These are phyloP conservation scores for Capronia americana DNA, from an alignment of 2,329 filamentous ascomycete genomes.

Conservation along the genomic window DNA sequence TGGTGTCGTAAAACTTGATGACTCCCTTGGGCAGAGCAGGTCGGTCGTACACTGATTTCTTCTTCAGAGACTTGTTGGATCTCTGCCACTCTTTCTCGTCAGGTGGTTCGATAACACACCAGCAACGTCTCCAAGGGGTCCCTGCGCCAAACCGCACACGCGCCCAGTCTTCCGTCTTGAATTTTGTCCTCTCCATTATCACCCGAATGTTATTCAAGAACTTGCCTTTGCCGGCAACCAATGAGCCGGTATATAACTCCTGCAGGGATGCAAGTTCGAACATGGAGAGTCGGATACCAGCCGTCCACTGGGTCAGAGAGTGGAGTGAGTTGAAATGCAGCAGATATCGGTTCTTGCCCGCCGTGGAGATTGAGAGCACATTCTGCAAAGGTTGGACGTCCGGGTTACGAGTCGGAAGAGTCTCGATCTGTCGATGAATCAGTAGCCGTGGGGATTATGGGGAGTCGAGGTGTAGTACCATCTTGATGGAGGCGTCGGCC, in stretches of 20 bases:
- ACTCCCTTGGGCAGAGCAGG: slow-evolving; percentile 77
- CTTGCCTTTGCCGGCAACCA: slow-evolving; percentile 95
- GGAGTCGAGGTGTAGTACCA: slow-evolving; percentile 67
- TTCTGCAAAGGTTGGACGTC: slow-evolving; percentile 86
- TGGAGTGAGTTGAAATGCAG: slow-evolving; percentile 96
- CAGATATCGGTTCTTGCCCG: slow-evolving; percentile 91
- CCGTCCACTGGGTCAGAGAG: slow-evolving; percentile 93
- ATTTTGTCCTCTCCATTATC: slow-evolving; percentile 81
- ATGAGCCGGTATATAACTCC: slow-evolving; percentile 93
- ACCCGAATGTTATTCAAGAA: slow-evolving; percentile 84
- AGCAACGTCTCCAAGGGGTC: slow-evolving; percentile 94
- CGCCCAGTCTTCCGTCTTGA: slow-evolving; percentile 89
- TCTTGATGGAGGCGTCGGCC: slow-evolving; percentile 96
- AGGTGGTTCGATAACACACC: slow-evolving; percentile 91
- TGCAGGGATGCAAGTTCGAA: slow-evolving; percentile 92
- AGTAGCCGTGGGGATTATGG: slow-evolving; percentile 27
- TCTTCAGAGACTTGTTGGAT: slow-evolving; percentile 79
- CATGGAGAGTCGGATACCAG: slow-evolving; percentile 90
- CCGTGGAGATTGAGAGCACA: slow-evolving; percentile 93
- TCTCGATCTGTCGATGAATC: slow-evolving; percentile 71
- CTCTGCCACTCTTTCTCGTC: slow-evolving; percentile 92
- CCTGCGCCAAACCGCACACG: slow-evolving; percentile 94
- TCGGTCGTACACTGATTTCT: slow-evolving; percentile 83
- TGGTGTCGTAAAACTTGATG: slow-evolving; percentile 94
- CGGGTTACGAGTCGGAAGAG: slow-evolving; percentile 79